A percentile compares a stretch with the other conserved stretches of the same genome.
Conservation (phyloP, 495 filamentous ascomycete species). For the Penicillium waksmanii region DNA sequence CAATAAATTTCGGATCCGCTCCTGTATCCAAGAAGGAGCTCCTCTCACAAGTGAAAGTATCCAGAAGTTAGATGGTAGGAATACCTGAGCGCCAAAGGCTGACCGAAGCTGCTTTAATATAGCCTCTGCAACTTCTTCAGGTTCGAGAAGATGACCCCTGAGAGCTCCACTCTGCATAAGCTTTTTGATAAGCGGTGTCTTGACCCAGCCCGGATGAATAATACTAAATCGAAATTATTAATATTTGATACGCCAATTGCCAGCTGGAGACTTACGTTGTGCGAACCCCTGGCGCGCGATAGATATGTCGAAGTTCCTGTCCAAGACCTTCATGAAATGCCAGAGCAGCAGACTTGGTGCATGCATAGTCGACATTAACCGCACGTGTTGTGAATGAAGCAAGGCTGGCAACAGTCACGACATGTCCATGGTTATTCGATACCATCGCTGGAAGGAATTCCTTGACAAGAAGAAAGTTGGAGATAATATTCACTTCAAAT, state of each 20-base stretch:
- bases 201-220: neutral
- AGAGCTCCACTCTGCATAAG: neutral
- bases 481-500: slow-evolving; percentile 53
- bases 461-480: slow-evolving; percentile 49
- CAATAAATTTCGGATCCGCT: neutral
- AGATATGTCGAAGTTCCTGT: neutral
- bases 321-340: slow-evolving; percentile 32
- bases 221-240: neutral
- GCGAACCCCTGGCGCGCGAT: neutral
- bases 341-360: slow-evolving; percentile 50
- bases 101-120: neutral
- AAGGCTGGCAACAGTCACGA: slow-evolving; percentile 52
- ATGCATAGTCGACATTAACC: slow-evolving; percentile 45
- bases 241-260: neutral
- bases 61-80: neutral
- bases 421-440: slow-evolving; percentile 52
- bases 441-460: slow-evolving; percentile 60
- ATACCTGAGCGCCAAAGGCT: neutral
- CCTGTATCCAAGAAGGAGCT: neutral
- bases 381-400: slow-evolving; percentile 31
- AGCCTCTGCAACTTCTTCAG: neutral
- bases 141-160: neutral
- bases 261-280: neutral
- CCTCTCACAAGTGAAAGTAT: neutral
- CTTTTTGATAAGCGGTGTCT: neutral